Percentiles rank a stretch among this genome's conserved stretches.
Evolutionary conservation across 2,329 filamentous ascomycete genomes (phyloP).

Genomic region (Aspergillus japonicus): DNA sequence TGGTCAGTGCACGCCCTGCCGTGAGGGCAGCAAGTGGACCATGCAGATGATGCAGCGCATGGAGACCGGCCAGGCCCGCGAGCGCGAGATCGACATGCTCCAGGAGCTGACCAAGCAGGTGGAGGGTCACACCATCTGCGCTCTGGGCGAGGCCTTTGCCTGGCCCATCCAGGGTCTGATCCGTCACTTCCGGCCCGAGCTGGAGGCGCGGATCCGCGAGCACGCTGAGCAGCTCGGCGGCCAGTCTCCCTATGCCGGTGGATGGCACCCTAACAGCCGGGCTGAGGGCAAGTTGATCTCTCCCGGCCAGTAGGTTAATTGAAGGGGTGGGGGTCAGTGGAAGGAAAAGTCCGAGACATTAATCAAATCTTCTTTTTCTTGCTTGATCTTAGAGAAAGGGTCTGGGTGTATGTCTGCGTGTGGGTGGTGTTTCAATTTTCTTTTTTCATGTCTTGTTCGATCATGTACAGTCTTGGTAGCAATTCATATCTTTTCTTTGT

Average conservation of each 20-base stretch:
- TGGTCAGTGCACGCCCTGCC: slow-evolving; percentile 98
- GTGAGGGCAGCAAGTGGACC: slow-evolving; percentile 98
- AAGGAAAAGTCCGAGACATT: slow-evolving; percentile 1
- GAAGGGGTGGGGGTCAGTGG: not conserved
- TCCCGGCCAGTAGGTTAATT: slow-evolving; percentile 79
- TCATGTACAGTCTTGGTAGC: slow-evolving; percentile 20
- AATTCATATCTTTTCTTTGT: slow-evolving; percentile 8
- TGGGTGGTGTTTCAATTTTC: not conserved
- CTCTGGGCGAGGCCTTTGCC: slow-evolving; percentile 94
- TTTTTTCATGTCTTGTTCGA: slow-evolving; percentile 9
- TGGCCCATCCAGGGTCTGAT: slow-evolving; percentile 99
- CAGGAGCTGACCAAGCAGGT: slow-evolving; percentile 99
- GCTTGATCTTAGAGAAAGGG: not conserved
- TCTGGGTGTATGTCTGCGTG: not conserved
- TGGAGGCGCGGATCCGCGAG: slow-evolving; percentile 85
- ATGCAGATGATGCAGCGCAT: slow-evolving; percentile 98
- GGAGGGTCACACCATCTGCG: slow-evolving; percentile 98
- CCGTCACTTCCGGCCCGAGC: slow-evolving; percentile 93
- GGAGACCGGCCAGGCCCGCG: slow-evolving; percentile 82
- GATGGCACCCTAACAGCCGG: slow-evolving; percentile 74
- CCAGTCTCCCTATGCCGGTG: slow-evolving; percentile 70
- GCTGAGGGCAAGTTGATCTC: slow-evolving; percentile 80
- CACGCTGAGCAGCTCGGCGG: slow-evolving; percentile 73
- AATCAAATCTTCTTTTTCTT: slow-evolving; percentile 1
- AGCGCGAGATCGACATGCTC: slow-evolving; percentile 97